These are phyloP conservation scores for Alternaria novae-zelandiae DNA, from an alignment of 2,329 filamentous ascomycete species.

Conservation along the genomic window DNA sequence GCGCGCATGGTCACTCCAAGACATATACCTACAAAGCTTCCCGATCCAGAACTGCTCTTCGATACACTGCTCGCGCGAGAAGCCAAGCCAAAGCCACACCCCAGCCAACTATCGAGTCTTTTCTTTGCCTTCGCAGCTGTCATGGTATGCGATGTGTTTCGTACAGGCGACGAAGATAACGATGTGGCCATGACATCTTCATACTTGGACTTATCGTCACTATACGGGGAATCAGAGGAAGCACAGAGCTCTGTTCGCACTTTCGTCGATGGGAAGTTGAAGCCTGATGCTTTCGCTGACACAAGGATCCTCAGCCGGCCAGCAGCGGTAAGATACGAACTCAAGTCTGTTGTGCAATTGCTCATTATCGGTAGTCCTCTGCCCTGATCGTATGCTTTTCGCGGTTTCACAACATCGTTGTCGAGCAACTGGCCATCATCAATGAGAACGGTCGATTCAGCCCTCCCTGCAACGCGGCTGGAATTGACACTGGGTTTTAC, in stretches of 20 bases:
- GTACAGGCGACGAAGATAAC: background rate
- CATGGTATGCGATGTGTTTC: background rate
- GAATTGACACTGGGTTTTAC: background rate
- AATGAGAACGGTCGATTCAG: background rate
- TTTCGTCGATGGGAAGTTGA: background rate
- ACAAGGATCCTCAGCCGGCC: background rate
- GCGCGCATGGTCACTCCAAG: background rate
- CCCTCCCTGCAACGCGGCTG: background rate
- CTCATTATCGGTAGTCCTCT: background rate
- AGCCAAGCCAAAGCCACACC: background rate
- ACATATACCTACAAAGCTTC: background rate
- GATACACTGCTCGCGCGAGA: background rate
- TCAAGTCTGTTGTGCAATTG: background rate
- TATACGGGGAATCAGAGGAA: background rate
- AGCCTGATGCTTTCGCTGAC: background rate
- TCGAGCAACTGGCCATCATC: background rate
- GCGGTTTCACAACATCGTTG: background rate
- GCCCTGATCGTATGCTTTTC: background rate
- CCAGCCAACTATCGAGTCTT: background rate
- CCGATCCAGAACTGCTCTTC: background rate
- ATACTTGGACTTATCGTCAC: background rate
- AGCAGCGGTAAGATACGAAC: background rate
- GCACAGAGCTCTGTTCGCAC: background rate
- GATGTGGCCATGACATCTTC: background rate
- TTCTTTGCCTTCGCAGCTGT: background rate